Evolutionary conservation across 139 green algal species (phyloP), one percentile per base, ranked within the genome.

Genomic region (Chlamydomonas sphaeroides): DNA sequence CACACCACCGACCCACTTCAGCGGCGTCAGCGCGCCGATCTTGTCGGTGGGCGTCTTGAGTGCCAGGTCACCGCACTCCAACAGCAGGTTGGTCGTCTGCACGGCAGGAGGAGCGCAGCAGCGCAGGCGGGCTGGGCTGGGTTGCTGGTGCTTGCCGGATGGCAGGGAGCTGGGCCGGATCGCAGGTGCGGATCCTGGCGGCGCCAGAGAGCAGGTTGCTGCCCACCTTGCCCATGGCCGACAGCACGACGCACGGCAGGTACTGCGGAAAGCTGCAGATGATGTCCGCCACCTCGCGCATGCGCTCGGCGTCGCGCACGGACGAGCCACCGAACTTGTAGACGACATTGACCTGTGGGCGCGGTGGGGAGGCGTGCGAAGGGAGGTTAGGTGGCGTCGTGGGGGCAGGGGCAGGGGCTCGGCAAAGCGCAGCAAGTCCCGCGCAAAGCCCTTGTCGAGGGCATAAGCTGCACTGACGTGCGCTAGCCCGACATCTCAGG

Each of bases 251-350:
- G 45, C 89, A 90, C 0, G 97, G 97, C 42, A 93, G 84, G 28
- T 97, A 86, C 5, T 98, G 83, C 0, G 89, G 93, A 65, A 98
- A 98, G 63, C 83, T 89, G 88, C 92, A 95, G 30, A 99, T 88
- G 78, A 99, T 98, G 56, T 96, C 87, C 8, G 96, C 97, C 25
- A 99, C 97, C 88, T 99, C 96, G 0, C 80, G 62, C 87, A 95
- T 98, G 78, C 97, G 91, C 73, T 96, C 94, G 1, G 97, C 95
- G 73, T 92, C 91, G 10, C 95, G 94, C 23, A 99, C 94, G 18
- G 94, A 98, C 0, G 95, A 98, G 10, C 97, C 97, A 2, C 97
- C 97, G 91, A 99, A 99, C 89, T 99, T 99, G 91, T 97, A 97
- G 0, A 98, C 94, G 0, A 98, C 89, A 36, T 93, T 92, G 32